Base-by-base conservation (phyloP, 148 eudicot genomes). In the Pouteria glomerata region DNA sequence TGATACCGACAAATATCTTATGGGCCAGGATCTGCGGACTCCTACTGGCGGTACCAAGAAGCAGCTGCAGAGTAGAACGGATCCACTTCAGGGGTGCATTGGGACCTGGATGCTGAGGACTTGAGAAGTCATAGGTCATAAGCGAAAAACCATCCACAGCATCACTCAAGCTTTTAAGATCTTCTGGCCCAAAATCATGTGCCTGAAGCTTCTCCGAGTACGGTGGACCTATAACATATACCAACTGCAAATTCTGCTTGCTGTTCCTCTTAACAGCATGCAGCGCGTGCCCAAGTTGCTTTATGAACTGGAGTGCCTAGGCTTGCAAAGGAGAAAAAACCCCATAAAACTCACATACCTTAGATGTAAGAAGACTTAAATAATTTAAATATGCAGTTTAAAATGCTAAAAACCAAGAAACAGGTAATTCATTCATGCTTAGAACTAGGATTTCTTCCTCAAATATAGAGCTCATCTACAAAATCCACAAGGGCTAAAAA, bases 71-170 rank as follows among this genome's bases (percentile, higher is more conserved):
- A 24, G 81, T 77, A 33, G 89, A 85, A 35, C 70, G 91, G 48
- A 96, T 81, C 99, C 99, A 96, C 68, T 81, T 79, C 67, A 96
- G 82, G 75, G 99, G 99, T 69, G 99, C 96, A 88, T 88, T 96
- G 50, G 99, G 99, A 57, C 99, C 99, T 19, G 99, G 99, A 72
- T 80, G 86, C 63, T 90, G 87, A 45, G 94, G 87, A 75, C 82
- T 78, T 50, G 99, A 96, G 88, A 84, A 92, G 80, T 92, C 99
- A 67, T 96, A 92, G 45, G 99, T 96, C 99, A 96, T 96, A 31
- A 96, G 91, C 15, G 97, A 96, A 81, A 87, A 96, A 75, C 94
- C 99, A 83, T 96, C 97, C 58, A 92, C 97, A 47, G 78, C 79
- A 73, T 81, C 90, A 78, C 85, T 73, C 78, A 96, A 87, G 77